Conservation (phyloP, 2,329 filamentous ascomycete genomes). For the Apiospora phragmitis region DNA sequence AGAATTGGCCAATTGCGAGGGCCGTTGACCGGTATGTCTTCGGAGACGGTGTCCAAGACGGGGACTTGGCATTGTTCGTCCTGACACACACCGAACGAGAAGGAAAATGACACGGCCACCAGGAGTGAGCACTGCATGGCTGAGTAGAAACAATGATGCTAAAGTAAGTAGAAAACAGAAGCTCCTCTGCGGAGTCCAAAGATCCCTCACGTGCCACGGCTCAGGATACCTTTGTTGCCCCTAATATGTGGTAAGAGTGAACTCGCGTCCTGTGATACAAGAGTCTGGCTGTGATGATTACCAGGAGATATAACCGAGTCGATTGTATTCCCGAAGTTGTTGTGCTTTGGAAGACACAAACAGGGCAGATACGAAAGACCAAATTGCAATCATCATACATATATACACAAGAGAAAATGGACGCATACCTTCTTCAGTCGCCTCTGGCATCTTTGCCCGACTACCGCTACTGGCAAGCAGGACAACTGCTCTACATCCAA, state of each 20-base stretch:
- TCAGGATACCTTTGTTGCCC: background rate
- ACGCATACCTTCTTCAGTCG: slow-evolving; percentile 15
- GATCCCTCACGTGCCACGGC: background rate
- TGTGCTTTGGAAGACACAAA: too few species aligned
- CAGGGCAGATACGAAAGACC: background rate
- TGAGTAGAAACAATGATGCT: background rate
- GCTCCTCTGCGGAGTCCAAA: background rate
- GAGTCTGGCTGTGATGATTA: background rate
- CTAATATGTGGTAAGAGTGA: too few species aligned
- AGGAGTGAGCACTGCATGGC: background rate
- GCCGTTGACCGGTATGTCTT: background rate
- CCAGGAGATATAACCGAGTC: background rate
- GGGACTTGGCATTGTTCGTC: background rate
- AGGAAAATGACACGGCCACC: background rate
- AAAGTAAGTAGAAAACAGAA: background rate
- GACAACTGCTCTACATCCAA: slow-evolving; percentile 14
- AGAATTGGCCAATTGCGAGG: background rate
- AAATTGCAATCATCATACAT: background rate
- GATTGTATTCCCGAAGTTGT: background rate
- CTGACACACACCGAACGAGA: background rate
- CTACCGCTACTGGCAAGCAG: slow-evolving; percentile 15
- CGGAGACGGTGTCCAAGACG: background rate
- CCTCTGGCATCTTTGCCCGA: slow-evolving; percentile 9
- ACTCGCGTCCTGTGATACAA: background rate
- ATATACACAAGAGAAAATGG: slow-evolving; percentile 10